Evolutionary conservation across 352 stramenopile species (phyloP), one percentile per base, ranked within the genome.

Genomic region (Globisporangium apiculatum): DNA sequence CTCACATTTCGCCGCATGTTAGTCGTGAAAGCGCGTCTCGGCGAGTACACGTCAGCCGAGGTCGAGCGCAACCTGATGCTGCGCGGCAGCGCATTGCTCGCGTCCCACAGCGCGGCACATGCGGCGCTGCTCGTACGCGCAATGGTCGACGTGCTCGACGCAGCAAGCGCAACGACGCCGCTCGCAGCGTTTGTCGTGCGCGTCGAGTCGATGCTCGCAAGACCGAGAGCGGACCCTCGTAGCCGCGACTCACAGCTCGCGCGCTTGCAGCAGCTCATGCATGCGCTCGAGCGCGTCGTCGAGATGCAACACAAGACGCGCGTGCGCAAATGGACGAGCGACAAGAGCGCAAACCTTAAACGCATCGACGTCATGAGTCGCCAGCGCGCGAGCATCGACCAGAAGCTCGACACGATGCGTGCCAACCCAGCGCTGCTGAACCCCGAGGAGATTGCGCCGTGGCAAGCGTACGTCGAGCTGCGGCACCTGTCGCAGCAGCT

Each of bases 391-490:
- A 77, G 62, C 31, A 88, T 91, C 40, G 71, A 81, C 7, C 73
- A 79, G 24, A 79, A 73, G 49, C 68, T 91, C 4, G 73, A 86
- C 7, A 70, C 71, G n/a, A 87, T 87, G 75, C 76, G 67, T 2
- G 66, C 67, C 3, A 67, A 69, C 11, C 54, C 55, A 5, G 61
- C 56, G n/a, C 66, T 81, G 7, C 48, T 84, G 18, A 68, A 65
- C 12, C 77, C 75, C 4, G 75, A 80, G 7, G 85, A 87, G 41
- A 69, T 76, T 17, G 48, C 49, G 0, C 46, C 76, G 17, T 86
- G 76, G 78, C 65, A 75, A n/a, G 81, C 89, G 51, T 89, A 83
- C 48, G 75, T 88, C 48, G 81, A 91, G 51, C 53, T 91, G 10
- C 79, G 81, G 5, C 78, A 83, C 37, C 58, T 91, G 6, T 75